Evolutionary conservation across 2,329 filamentous ascomycete genomes (phyloP), one percentile per base, ranked within the genome.

Genomic region (Claviceps sp.): DNA sequence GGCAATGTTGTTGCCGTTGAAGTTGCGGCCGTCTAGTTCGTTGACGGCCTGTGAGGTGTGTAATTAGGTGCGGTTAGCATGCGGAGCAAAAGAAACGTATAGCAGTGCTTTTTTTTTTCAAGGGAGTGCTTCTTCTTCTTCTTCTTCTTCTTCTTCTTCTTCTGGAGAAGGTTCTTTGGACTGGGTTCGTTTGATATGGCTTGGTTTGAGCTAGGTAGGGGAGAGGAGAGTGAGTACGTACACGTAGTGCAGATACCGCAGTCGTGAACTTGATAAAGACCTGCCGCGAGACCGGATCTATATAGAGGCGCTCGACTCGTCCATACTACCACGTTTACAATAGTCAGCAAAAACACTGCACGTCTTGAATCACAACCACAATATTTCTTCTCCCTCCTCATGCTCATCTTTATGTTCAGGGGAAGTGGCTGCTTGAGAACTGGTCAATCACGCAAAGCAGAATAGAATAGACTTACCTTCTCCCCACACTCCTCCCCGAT

Each of bases 261-360:
- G 85, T 86, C 2, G 87, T 91, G 64, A 97, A 98, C 65, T 94
- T 88, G 66, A 98, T 88, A 66, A 95, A 97, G 4, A 98, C 93
- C 50, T 82, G 79, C 13, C 73, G 69, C 48, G 73, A 73, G 57
- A 76, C 71, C 45, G 81, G 73, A 61, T 87, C 81, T 53, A 96
- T 83, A 61, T 84, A 84, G 18, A 95, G 74, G 58, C 88, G 76
- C 66, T 94, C 86, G 5, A 95, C 85, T 45, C 81, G 78, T 16
- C 90, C 89, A 64, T 95, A 95, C 81, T 88, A 57, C 40, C n/a
- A 34, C 30, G 4, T 34, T 34, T 1, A 34, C 9, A 34, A 11
- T 11, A 34, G 30, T 34, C 30, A 34, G 30, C 1, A 30, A 30
- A 4, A 4, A 30, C 26, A 40, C 30, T 46, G 5, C 3, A 5